Percentiles rank a stretch among this genome's conserved stretches.
Conservation (phyloP, 1,284 basidiomycete species). For the Ceratobasidium sp. region DNA sequence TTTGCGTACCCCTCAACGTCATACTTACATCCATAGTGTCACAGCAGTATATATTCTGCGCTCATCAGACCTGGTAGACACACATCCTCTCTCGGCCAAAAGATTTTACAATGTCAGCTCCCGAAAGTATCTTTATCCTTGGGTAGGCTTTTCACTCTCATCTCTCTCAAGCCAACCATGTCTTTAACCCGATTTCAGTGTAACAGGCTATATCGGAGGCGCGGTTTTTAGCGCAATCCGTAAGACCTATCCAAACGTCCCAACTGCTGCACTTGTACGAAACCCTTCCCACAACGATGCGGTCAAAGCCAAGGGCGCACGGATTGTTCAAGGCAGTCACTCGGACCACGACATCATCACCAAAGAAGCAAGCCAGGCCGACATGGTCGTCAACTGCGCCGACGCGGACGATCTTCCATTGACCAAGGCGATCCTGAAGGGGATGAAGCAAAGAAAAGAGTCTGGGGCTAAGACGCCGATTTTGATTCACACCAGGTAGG, state of each 20-base stretch:
- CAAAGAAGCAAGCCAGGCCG: slow-evolving; percentile 47
- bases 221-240: slow-evolving; percentile 44
- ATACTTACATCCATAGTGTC: not conserved
- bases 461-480: slow-evolving; percentile 47
- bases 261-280: slow-evolving; percentile 48
- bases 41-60: too few species aligned
- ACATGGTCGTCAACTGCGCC: slow-evolving; percentile 50
- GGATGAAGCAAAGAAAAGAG: slow-evolving; percentile 48
- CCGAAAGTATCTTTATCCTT: slow-evolving; percentile 23
- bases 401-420: slow-evolving; percentile 49
- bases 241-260: slow-evolving; percentile 43
- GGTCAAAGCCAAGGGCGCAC: slow-evolving; percentile 45
- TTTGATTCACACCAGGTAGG: slow-evolving; percentile 51
- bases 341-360: slow-evolving; percentile 46
- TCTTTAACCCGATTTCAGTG: slow-evolving; percentile 47
- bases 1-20: slow-evolving; percentile 19
- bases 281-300: slow-evolving; percentile 46
- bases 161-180: too few species aligned
- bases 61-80: not conserved
- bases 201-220: slow-evolving; percentile 50
- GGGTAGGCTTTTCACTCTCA: not conserved
- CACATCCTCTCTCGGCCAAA: not conserved
- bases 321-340: slow-evolving; percentile 47
- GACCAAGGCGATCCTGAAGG: slow-evolving; percentile 49
- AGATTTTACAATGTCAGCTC: not conserved